A percentile compares a stretch with the other conserved stretches of the same genome.
Conservation (phyloP, 192 early-diverging fungal species). For the Coemansia reversa region DNA sequence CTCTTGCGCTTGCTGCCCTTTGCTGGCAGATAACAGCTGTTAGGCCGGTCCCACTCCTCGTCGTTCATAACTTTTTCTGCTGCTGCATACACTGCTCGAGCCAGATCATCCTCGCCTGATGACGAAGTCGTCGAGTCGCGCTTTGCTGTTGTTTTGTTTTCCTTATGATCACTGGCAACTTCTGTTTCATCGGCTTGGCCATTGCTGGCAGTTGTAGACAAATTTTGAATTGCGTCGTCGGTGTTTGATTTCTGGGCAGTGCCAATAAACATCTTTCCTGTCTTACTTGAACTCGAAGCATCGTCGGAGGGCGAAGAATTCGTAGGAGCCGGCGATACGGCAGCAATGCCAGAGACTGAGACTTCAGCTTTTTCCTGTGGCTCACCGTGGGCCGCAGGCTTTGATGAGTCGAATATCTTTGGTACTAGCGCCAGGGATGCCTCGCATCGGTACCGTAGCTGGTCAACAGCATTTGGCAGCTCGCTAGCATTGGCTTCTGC, state of each 20-base stretch:
- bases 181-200: neutral
- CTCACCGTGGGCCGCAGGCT: neutral
- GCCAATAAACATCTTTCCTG: conserved; percentile 12
- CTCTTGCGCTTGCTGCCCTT: conserved; percentile 9
- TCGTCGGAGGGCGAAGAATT: no score
- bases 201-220: neutral
- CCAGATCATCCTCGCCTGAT: conserved; percentile 28
- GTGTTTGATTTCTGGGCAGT: neutral
- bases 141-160: neutral
- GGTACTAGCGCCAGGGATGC: conserved; percentile 32
- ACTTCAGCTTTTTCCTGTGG: no score
- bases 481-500: neutral
- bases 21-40: conserved; percentile 29
- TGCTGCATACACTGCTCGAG: conserved; percentile 40
- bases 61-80: conserved; percentile 49
- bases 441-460: conserved; percentile 39
- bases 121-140: conserved; percentile 4
- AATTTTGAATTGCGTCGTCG: no score
- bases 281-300: no score
- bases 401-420: conserved; percentile 35
- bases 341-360: no score
- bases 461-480: conserved; percentile 46
- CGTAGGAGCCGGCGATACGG: no score
- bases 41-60: conserved; percentile 49
- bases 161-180: neutral